Evolutionary conservation across 306 rosid species (phyloP).

Genomic region (Fragaria vesca): DNA sequence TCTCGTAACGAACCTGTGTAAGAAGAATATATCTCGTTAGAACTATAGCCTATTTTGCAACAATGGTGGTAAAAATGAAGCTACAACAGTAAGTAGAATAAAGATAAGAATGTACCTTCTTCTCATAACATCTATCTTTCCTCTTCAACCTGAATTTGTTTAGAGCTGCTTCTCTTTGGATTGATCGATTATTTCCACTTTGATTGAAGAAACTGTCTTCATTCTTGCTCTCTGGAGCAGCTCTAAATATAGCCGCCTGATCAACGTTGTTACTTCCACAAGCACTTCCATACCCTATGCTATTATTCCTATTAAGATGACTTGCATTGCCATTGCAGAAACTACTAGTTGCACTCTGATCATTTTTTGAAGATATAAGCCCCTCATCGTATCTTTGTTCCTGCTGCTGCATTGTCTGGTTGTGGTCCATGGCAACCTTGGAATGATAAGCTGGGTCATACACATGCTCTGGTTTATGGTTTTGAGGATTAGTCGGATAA

Average conservation of each 20-base stretch:
- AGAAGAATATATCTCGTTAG: conserved; percentile 15
- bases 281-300: conserved; percentile 72
- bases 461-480: conserved; percentile 46
- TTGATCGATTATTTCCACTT: conserved; percentile 48
- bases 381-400: conserved; percentile 61
- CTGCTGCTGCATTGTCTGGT: conserved; percentile 37
- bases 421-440: conserved; percentile 28
- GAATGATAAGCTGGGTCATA: conserved; percentile 31
- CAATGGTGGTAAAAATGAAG: conserved; percentile 5
- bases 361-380: conserved; percentile 58
- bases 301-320: conserved; percentile 36
- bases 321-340: conserved; percentile 64
- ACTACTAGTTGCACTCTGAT: conserved; percentile 72
- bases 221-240: conserved; percentile 58
- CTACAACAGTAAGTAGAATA: background rate
- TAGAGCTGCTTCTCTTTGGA: conserved; percentile 81
- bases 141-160: conserved; percentile 87
- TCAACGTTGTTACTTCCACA: conserved; percentile 73
- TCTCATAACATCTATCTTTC: conserved; percentile 92
- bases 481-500: conserved; percentile 48
- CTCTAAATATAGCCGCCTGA: conserved; percentile 37
- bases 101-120: conserved; percentile 57
- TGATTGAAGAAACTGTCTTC: conserved; percentile 49
- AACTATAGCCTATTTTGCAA: conserved; percentile 17
- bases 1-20: conserved; percentile 90